Base-by-base conservation (phyloP, 2,329 filamentous ascomycete species). In the Pestalotiopsis sp. region DNA sequence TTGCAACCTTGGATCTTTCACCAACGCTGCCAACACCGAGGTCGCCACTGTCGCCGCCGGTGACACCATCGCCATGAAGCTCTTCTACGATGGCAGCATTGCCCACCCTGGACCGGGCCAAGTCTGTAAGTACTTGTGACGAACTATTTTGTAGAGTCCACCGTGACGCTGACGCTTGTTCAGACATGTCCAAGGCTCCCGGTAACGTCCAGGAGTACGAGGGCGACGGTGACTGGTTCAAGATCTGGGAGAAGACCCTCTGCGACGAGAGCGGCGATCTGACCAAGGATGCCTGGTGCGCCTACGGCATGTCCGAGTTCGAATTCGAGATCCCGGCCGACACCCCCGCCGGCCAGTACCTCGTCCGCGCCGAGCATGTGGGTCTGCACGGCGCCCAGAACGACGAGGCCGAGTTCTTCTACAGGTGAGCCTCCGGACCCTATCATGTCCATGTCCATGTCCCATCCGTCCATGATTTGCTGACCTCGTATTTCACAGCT, bases 321-420 rank as follows among this genome's bases (percentile, higher is more conserved):
- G 65, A 64, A 11, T 74, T 75, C 61, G 4, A 45, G 57, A 65
- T 74, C 49, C 71, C 72, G 31, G 58, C 61, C 11, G 52, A 64
- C 14, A 73, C 72, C 25, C 70, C 72, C 5, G 62, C 72, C 17
- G 74, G 73, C 9, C 71, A 74, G 67, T 74, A 75, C 62, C 68
- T 75, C 3, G 61, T 75, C 12, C 73, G 74, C 9, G 71, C 72
- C 11, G 73, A 75, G 64, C 72, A 70, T 2, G 61, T 73, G 14
- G 74, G 70, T n/a, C 67, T 74, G 14, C 74, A 75, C 27, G 73
- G 73, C 1, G 74, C 73, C 65, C 74, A 74, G 17, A 73, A 74
- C 31, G 31, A 62, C n/a, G 59, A 36, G 59, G 59, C 41, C 20
- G 63, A 65, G 63, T 31, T 65, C 17, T 56, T 65, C 61, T 65